Percentiles rank a stretch among this genome's conserved stretches.
Evolutionary conservation across 2,329 filamentous ascomycete species (phyloP).

Genomic region (Ascochyta pisi): DNA sequence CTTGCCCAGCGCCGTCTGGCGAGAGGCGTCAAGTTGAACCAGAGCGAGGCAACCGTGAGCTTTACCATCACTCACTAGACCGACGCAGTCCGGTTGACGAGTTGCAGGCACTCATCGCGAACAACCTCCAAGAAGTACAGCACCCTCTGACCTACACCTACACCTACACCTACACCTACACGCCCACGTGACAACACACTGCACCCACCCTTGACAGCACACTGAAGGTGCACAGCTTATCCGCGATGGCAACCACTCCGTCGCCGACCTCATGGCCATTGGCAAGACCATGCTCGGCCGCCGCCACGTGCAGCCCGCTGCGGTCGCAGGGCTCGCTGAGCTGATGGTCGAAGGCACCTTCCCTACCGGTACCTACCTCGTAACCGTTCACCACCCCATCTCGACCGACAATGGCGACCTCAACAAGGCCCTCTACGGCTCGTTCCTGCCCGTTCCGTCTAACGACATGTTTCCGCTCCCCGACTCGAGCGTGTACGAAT

Average conservation of each 20-base stretch:
- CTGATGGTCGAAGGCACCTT: constrained; percentile 96
- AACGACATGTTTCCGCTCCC: constrained; percentile 71
- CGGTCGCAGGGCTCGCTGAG: constrained; percentile 78
- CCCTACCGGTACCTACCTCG: constrained; percentile 86
- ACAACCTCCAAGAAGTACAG: constrained; percentile 81
- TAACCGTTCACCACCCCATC: constrained; percentile 92
- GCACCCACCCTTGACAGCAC: constrained; percentile 9
- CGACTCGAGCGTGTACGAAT: constrained; percentile 69
- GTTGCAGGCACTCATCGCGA: constrained; percentile 77
- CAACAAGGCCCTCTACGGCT: constrained; percentile 86
- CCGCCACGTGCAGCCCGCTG: constrained; percentile 85
- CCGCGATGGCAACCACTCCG: constrained; percentile 91
- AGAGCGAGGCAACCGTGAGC: constrained; percentile 82
- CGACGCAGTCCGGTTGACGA: background rate
- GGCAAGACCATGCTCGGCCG: constrained; percentile 92
- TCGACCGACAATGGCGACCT: constrained; percentile 85
- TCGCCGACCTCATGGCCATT: constrained; percentile 91
- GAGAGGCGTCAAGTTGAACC: constrained; percentile 86
- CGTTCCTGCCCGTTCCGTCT: constrained; percentile 82
- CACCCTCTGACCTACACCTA: no score
- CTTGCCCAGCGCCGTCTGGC: constrained; percentile 89
- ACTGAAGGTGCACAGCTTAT: constrained; percentile 68
- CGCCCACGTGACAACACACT: background rate
- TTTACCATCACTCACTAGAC: no score
- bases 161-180: no score